Evolutionary conservation across 345 rosid species (phyloP).

Genomic region (Populus ilicifolia): DNA sequence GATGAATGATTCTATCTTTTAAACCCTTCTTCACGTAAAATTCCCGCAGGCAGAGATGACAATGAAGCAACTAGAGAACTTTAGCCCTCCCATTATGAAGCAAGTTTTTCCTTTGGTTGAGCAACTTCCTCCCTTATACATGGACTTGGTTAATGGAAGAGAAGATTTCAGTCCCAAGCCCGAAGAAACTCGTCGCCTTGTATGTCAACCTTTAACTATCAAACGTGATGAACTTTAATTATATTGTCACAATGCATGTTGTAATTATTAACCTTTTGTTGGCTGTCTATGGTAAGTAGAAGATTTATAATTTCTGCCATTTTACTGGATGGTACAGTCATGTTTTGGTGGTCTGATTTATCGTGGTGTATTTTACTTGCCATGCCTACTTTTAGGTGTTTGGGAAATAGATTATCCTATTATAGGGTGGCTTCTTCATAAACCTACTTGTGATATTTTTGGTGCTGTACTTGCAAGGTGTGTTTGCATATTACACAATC

Average conservation of each 20-base stretch:
- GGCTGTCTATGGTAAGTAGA: not conserved
- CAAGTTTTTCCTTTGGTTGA: constrained; percentile 91
- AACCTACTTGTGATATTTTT: not conserved
- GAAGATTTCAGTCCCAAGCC: constrained; percentile 95
- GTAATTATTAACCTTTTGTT: not conserved
- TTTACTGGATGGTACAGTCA: not conserved
- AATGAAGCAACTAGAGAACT: constrained; percentile 77
- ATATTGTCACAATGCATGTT: not conserved
- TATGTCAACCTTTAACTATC: constrained; percentile 38
- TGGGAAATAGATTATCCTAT: not conserved
- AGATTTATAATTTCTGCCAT: not conserved
- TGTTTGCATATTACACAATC: not conserved
- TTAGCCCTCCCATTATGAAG: constrained; percentile 92
- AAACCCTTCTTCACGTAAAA: not conserved
- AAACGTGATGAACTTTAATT: not conserved
- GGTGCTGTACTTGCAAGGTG: not conserved
- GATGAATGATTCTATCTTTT: not conserved
- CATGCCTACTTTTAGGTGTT: not conserved
- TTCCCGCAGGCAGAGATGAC: constrained; percentile 90
- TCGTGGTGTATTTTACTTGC: not conserved
- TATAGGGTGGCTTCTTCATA: not conserved
- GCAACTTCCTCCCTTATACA: constrained; percentile 93
- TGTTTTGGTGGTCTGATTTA: not conserved
- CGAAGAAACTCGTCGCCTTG: constrained; percentile 92
- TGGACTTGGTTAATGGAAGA: constrained; percentile 89